Evolutionary conservation across 805 yeast genomes (phyloP).

Genomic region (Kuraishia piskuri): DNA sequence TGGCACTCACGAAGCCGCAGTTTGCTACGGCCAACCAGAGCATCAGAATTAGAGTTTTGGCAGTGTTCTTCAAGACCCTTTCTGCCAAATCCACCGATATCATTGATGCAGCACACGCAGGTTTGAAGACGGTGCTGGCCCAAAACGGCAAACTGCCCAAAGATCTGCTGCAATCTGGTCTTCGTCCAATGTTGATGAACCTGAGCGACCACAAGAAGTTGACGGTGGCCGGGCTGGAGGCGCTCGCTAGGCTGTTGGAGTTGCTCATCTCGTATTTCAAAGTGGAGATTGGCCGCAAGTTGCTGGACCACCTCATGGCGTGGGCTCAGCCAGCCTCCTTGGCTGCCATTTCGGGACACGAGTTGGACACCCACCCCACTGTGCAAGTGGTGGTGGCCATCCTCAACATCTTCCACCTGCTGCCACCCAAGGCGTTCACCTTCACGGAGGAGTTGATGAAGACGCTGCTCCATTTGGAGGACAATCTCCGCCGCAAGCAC

Average conservation of each 20-base stretch:
- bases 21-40: conserved; percentile 48
- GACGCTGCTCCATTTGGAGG: conserved; percentile 71
- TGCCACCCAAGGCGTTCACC: conserved; percentile 88
- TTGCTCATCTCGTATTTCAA: conserved; percentile 86
- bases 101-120: conserved; percentile 89
- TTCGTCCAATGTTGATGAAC: conserved; percentile 93
- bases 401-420: conserved; percentile 79
- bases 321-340: conserved; percentile 86
- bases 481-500: conserved; percentile 74
- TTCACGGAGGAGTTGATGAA: conserved; percentile 82
- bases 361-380: conserved; percentile 69
- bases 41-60: conserved; percentile 66
- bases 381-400: conserved; percentile 86
- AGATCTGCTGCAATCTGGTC: conserved; percentile 88
- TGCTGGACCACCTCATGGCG: conserved; percentile 88
- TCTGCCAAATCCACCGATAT: conserved; percentile 79
- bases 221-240: conserved; percentile 85
- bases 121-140: conserved; percentile 72
- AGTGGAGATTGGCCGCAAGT: conserved; percentile 91
- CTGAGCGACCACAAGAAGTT: conserved; percentile 87
- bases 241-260: conserved; percentile 79
- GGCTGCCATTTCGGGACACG: conserved; percentile 70
- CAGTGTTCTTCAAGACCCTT: conserved; percentile 90
- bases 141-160: conserved; percentile 88
- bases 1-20: conserved; percentile 80